These are phyloP conservation scores for Trichoderma afroharzianum DNA, from an alignment of 2,329 filamentous ascomycete species.

Conservation along the genomic window DNA sequence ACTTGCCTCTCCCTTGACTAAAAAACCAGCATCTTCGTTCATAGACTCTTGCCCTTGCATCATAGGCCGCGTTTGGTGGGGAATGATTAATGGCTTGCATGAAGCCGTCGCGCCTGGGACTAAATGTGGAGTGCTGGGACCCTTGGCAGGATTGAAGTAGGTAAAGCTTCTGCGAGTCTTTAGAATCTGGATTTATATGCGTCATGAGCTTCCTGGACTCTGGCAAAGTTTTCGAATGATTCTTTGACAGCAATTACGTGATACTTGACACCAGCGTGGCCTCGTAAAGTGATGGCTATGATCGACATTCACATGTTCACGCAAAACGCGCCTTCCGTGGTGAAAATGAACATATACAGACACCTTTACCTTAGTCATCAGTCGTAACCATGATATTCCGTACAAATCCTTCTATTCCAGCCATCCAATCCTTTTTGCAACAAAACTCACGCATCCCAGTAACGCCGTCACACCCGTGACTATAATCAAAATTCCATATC, in stretches of 20 bases:
- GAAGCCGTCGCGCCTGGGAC: background rate
- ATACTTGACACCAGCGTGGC: background rate
- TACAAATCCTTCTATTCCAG: constrained; percentile 6
- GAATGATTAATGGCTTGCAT: background rate
- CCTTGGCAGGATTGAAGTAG: background rate
- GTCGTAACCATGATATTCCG: background rate
- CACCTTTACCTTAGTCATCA: background rate
- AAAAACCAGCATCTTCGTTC: background rate
- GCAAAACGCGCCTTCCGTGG: background rate
- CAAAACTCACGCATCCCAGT: constrained; percentile 29
- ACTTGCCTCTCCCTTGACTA: background rate
- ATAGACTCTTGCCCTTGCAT: background rate
- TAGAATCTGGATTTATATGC: background rate
- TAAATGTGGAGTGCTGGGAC: background rate
- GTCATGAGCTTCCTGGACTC: background rate
- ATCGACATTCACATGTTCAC: background rate
- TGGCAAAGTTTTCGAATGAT: background rate
- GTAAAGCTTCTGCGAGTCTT: background rate
- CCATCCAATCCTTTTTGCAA: constrained; percentile 32
- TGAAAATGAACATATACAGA: background rate
- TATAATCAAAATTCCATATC: constrained; percentile 33
- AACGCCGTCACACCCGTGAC: constrained; percentile 33
- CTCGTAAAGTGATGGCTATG: background rate
- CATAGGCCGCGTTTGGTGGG: background rate
- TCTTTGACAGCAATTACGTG: background rate